Base-by-base conservation (phyloP, 495 filamentous ascomycete species). In the Tuber borchii region DNA sequence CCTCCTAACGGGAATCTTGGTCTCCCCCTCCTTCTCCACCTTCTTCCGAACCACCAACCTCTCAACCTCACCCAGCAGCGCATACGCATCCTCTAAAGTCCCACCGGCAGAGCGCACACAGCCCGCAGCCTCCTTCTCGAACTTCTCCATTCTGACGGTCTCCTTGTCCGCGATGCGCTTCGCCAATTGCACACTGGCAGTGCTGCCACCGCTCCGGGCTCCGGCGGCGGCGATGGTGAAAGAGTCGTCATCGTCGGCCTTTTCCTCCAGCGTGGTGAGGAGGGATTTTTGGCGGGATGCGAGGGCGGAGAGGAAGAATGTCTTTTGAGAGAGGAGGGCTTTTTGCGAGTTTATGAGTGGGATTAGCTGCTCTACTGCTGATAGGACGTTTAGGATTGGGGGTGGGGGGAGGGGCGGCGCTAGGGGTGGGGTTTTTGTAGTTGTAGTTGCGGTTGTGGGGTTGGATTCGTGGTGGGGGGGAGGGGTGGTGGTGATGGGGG, bases 361-460 rank as follows among this genome's bases (percentile, higher is more conserved):
- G 12, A 79, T 65, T 22, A 82, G 71, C 56, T 80, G 74, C 44
- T 82, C 81, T 70, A 79, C 75, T 34, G 73, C 80, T 40, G 80
- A 74, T 26, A 82, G 71, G 19, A 76, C 77, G 22, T 74, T 70
- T 39, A 82, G 80, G 37, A 79, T 75, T 12, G 68, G 42, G 26
- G 80, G 81, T 37, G 77, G 71, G 40, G 81, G 80, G 5, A 76
- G 34, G 12, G 75, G 22, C 22, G 78, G 71, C 56, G 65, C 75
- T 74, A 78, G 73, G 72, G 37, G 8, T 65, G 39, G 42, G 45
- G 26, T 43, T 73, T 51, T 56, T 48, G 20, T 56, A 43, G 39
- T n/a, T 69, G 70, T 43, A 9, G 40, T 70, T 31, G 20, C 17
- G 37, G 78, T 68, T 17, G 40, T 0, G 71, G 39, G 14, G 17